These are phyloP conservation scores for Nemania serpens DNA, from an alignment of 2,329 filamentous ascomycete species.

Conservation along the genomic window DNA sequence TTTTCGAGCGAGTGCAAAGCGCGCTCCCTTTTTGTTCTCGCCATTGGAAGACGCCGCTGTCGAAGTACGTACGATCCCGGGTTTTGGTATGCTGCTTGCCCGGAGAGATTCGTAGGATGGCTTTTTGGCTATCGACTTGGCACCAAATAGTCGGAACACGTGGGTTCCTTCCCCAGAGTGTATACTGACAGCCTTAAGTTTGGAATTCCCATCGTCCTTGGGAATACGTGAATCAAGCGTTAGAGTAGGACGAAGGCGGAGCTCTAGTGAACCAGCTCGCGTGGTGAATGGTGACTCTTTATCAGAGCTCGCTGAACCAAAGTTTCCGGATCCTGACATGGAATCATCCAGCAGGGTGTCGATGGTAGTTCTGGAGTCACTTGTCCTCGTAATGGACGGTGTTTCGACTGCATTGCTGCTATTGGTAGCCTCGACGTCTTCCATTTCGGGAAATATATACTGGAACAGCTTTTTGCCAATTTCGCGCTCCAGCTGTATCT, in stretches of 20 bases:
- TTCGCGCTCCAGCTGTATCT: conserved; percentile 90
- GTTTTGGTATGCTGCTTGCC: conserved; percentile 46
- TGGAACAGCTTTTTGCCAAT: conserved; percentile 93
- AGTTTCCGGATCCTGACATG: conserved; percentile 49
- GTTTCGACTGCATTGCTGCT: conserved; percentile 60
- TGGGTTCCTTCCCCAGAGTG: conserved; percentile 53
- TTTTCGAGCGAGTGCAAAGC: conserved; percentile 61
- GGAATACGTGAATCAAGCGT: conserved; percentile 55
- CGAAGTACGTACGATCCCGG: conserved; percentile 51
- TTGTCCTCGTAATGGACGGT: conserved; percentile 60
- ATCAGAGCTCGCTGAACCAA: conserved; percentile 46
- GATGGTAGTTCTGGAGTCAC: conserved; percentile 50
- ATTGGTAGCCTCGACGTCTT: conserved; percentile 51
- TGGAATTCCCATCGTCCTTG: conserved; percentile 39
- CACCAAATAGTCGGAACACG: conserved; percentile 58
- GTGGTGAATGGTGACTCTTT: conserved; percentile 61
- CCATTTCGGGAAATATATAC: conserved; percentile 92
- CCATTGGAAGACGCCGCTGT: conserved; percentile 48
- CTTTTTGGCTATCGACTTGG: conserved; percentile 56
- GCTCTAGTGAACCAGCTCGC: conserved; percentile 75
- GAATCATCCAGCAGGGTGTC: conserved; percentile 48
- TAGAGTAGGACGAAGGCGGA: conserved; percentile 82
- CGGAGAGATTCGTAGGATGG: conserved; percentile 62
- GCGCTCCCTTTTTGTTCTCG: conserved; percentile 54
- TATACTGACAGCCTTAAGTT: conserved; percentile 55